Evolutionary conservation across 2,329 filamentous ascomycete genomes (phyloP), one percentile per base, ranked within the genome.

Genomic region (Pseudogymnoascus sp.): DNA sequence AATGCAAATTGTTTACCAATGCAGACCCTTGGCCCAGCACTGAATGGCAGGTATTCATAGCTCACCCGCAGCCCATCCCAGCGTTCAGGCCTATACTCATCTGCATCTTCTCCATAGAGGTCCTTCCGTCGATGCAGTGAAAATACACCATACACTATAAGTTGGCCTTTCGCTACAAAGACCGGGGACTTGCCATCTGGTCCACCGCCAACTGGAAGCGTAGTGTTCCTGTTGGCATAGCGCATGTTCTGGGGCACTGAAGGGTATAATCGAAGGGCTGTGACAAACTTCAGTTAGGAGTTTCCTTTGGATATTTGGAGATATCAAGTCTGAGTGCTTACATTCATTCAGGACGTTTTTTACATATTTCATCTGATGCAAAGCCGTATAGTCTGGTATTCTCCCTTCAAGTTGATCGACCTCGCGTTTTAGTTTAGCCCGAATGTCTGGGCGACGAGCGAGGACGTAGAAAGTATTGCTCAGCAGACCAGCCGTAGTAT

Each of bases 401-500:
- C 35, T 54, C 15, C 47, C 47, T 21, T 54, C 47, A 2, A 54
- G 47, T 5, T 35, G 47, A 33, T 54, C 44, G 6, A 80, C 66
- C 37, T 74, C 71, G 11, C 69, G 63, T 6, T 78, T 75, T 24
- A 84, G 71, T 60, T 76, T 78, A 9, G 69, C 64, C 65, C 75
- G 80, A 37, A 78, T 70, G 0, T 66, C 65, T 2, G 71, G 73
- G 63, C 80, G 69, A 26, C 74, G 72, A 3, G 77, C 70, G 21
- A 81, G 68, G 15, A 71, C 69, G 62, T 74, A 73, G 60, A 81
- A 76, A 15, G 76, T 69, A 76, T 78, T 82, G 9, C 77, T 76
- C 1, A 86, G 70, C 2, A 80, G 75, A 31, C 74, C 75, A 1
- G 81, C 81, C 0, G 81, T 85, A 0, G 83, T 85, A 64, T 86